Conservation (phyloP, 2,329 filamentous ascomycete genomes). For the Cytospora leucostoma region DNA sequence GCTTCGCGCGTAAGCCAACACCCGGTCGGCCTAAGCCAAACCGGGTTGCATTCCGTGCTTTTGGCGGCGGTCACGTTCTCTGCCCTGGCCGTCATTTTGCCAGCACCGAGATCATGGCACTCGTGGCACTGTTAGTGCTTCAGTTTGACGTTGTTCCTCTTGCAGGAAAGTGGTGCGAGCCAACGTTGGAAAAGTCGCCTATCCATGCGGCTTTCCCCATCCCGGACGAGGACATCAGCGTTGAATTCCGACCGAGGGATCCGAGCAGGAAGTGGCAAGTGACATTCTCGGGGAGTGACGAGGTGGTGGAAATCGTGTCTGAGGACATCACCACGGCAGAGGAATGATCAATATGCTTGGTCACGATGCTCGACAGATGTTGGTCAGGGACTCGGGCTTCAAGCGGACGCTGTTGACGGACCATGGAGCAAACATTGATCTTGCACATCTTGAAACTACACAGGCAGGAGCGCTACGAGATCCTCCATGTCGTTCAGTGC, state of each 20-base stretch:
- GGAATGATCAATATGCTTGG: not conserved
- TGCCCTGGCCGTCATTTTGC: slow-evolving; percentile 30
- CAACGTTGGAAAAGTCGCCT: slow-evolving; percentile 16
- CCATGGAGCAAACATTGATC: no score
- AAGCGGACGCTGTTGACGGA: no score
- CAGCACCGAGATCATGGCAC: slow-evolving; percentile 29
- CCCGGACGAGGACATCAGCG: slow-evolving; percentile 32
- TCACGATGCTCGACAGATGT: no score
- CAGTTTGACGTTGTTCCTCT: slow-evolving; percentile 25
- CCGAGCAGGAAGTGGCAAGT: slow-evolving; percentile 29
- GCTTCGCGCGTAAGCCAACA: slow-evolving; percentile 1
- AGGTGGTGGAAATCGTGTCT: slow-evolving; percentile 34
- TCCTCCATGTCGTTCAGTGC: no score
- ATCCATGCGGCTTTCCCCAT: slow-evolving; percentile 30
- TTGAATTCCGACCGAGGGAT: slow-evolving; percentile 29
- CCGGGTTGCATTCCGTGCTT: not conserved
- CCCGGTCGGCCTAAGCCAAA: no score
- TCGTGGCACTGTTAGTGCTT: slow-evolving; percentile 24
- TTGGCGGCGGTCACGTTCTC: slow-evolving; percentile 12
- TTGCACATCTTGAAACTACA: no score
- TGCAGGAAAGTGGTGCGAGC: slow-evolving; percentile 30
- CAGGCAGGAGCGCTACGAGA: no score
- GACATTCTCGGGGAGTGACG: slow-evolving; percentile 28
- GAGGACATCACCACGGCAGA: slow-evolving; percentile 30
- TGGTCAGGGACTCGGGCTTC: no score